phyloP scores from a whole-genome alignment of 306 rosid genomes.

The Prinsepia uniflora region DNA sequence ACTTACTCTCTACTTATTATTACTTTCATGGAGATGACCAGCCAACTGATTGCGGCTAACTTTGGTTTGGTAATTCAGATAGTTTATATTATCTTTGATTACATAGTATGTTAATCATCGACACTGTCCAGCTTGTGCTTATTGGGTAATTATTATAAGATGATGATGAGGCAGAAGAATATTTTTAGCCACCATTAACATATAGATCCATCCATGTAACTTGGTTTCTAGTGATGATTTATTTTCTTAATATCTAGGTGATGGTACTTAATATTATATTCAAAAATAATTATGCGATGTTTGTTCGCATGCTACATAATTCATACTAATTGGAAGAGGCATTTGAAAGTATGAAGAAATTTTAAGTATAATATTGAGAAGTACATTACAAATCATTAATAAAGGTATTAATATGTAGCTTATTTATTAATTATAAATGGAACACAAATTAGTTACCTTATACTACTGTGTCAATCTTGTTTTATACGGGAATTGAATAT shows the following conservation, averaged over 20 bases:
- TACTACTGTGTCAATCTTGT: too few species aligned
- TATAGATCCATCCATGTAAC: neutral
- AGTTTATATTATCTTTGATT: slow-evolving; percentile 7
- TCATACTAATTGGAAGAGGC: too few species aligned
- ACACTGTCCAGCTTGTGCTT: neutral
- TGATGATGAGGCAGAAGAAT: neutral
- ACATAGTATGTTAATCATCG: neutral
- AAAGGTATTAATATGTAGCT: too few species aligned
- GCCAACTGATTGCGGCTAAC: slow-evolving; percentile 8
- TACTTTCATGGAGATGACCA: slow-evolving; percentile 18
- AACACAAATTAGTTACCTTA: too few species aligned
- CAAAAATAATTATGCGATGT: neutral
- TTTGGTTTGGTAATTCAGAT: neutral
- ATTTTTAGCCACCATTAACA: neutral
- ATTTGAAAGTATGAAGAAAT: too few species aligned
- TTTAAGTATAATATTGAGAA: too few species aligned
- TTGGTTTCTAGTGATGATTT: neutral
- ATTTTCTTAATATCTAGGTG: too few species aligned
- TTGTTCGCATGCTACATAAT: too few species aligned
- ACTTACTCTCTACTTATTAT: slow-evolving; percentile 2
- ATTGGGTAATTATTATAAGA: neutral
- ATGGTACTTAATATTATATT: too few species aligned
- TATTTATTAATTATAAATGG: too few species aligned
- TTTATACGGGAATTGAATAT: too few species aligned
- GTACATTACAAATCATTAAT: too few species aligned